Evolutionary conservation across 352 stramenopile species (phyloP).

Genomic region (Albugo candida): DNA sequence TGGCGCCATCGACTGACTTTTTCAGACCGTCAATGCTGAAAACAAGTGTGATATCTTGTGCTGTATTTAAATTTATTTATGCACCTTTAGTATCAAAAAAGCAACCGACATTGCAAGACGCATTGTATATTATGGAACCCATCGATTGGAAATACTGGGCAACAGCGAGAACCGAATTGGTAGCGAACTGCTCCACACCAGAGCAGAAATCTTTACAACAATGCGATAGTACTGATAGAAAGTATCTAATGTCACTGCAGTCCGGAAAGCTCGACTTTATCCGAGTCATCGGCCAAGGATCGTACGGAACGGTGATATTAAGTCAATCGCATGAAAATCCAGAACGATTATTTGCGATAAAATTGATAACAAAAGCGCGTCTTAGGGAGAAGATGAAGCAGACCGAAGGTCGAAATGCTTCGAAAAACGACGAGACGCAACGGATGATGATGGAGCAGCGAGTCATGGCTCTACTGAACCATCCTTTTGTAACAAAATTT

Average conservation of each 20-base stretch:
- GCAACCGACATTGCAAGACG: too few species aligned
- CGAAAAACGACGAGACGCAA: conserved; percentile 19
- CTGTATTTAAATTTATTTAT: too few species aligned
- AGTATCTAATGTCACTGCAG: background rate
- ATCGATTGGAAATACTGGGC: too few species aligned
- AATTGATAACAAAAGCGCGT: background rate
- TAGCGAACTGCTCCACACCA: too few species aligned
- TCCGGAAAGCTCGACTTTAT: conserved; percentile 32
- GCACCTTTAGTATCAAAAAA: too few species aligned
- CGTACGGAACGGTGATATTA: conserved; percentile 53
- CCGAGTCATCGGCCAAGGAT: conserved; percentile 50
- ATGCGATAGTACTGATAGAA: too few species aligned
- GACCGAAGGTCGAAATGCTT: background rate
- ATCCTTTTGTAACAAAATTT: conserved; percentile 97
- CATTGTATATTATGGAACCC: too few species aligned
- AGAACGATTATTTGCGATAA: background rate
- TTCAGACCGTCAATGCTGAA: too few species aligned
- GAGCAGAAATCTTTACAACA: too few species aligned
- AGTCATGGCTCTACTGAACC: conserved; percentile 86
- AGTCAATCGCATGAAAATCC: conserved; percentile 22
- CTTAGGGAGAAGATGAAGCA: background rate
- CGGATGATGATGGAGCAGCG: conserved; percentile 92
- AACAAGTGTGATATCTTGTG: too few species aligned
- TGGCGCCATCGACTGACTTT: too few species aligned
- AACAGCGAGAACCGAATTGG: too few species aligned